phyloP scores from a whole-genome alignment of 2,329 filamentous ascomycete species.

The Xylariales sp. region DNA sequence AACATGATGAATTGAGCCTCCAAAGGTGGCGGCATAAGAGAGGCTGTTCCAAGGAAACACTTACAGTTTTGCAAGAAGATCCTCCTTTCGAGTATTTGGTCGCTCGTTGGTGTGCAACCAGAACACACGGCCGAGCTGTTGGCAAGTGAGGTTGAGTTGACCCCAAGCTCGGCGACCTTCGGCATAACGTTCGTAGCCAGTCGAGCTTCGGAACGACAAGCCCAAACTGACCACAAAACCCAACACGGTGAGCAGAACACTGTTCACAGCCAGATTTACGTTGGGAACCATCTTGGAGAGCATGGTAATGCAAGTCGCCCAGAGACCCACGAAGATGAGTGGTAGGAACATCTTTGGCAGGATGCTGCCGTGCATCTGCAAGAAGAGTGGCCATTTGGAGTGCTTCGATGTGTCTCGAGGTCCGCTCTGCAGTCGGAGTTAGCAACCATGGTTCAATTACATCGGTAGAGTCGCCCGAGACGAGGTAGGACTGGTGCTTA shows the following conservation, averaged over 20 bases:
- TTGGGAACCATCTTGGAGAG: constrained; percentile 41
- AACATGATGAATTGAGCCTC: too few species aligned
- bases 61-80: constrained; percentile 59
- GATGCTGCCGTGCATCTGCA: constrained; percentile 71
- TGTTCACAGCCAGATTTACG: constrained; percentile 49
- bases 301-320: constrained; percentile 63
- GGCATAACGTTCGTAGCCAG: constrained; percentile 66
- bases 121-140: constrained; percentile 70
- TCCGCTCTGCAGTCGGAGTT: constrained; percentile 34
- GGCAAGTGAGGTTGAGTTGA: constrained; percentile 54
- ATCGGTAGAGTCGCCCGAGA: too few species aligned
- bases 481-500: constrained; percentile 18
- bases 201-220: constrained; percentile 72
- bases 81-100: constrained; percentile 55
- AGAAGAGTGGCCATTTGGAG: constrained; percentile 74
- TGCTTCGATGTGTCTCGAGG: constrained; percentile 69
- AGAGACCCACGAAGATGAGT: constrained; percentile 55
- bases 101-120: constrained; percentile 74
- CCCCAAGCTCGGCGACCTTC: constrained; percentile 63
- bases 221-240: constrained; percentile 80
- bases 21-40: too few species aligned
- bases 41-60: too few species aligned
- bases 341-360: constrained; percentile 73
- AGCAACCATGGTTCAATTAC: too few species aligned
- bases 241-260: constrained; percentile 74